Conservation (phyloP, 805 yeast species). For the Wickerhamiella siamensis region DNA sequence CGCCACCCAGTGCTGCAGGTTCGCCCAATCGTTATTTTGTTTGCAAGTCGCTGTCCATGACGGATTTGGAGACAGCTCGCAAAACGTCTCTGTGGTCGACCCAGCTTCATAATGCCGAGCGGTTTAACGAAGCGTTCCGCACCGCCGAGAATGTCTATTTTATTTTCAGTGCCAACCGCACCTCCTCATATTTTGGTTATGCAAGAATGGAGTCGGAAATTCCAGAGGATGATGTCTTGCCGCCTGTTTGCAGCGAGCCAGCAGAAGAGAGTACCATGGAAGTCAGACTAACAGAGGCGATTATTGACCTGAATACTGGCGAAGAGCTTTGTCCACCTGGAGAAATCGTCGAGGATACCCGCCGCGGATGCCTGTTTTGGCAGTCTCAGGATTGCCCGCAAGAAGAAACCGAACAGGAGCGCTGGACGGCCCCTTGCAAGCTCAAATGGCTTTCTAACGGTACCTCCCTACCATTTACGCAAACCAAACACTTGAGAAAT, state of each 20-base stretch:
- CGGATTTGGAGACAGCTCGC: conserved; percentile 26
- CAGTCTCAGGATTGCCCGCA: conserved; percentile 20
- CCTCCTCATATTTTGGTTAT: conserved; percentile 29
- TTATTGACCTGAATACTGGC: conserved; percentile 7
- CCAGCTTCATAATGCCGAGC: conserved; percentile 28
- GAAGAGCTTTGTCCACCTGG: conserved; percentile 22
- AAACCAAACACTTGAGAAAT: conserved; percentile 24
- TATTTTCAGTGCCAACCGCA: conserved; percentile 29
- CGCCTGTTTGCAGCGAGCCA: background rate
- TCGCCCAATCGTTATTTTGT: conserved; percentile 25
- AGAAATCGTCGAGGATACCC: conserved; percentile 23
- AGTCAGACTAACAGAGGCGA: background rate
- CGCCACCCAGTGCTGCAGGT: conserved; percentile 1
- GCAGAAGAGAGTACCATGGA: background rate
- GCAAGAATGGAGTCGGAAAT: conserved; percentile 27
- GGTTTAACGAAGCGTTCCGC: conserved; percentile 26
- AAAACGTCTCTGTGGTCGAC: conserved; percentile 27
- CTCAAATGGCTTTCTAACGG: conserved; percentile 26
- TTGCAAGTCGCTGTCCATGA: conserved; percentile 28
- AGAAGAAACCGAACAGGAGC: conserved; percentile 14
- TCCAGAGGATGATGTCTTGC: conserved; percentile 1
- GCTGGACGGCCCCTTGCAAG: conserved; percentile 27
- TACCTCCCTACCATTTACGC: conserved; percentile 20
- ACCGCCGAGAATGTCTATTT: conserved; percentile 25
- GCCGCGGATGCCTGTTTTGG: conserved; percentile 29